Evolutionary conservation across 257 asterid species (phyloP), one percentile per base, ranked within the genome.

Genomic region (Apocynum venetum): DNA sequence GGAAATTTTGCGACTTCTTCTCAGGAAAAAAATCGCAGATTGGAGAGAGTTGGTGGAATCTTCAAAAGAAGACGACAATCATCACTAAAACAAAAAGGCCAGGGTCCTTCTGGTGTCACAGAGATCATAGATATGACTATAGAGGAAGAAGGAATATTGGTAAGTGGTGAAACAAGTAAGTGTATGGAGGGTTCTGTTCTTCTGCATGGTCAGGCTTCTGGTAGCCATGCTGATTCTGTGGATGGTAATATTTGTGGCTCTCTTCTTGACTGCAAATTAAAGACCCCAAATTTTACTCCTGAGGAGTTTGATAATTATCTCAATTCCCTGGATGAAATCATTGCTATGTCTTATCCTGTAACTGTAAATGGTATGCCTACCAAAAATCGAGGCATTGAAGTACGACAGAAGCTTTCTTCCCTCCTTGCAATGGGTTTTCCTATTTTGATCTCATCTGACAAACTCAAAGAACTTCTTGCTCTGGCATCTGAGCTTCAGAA

Each of bases 241-340:
- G 49, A 9, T 15, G 40, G 19, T 40, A 41, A 68, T 68, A 38
- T 6, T 17, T 35, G 61, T 63, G 48, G 40, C 17, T 25, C 76
- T 69, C 77, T 51, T 25, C 55, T 71, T 57, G 36, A 31, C n/a
- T 52, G 25, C 71, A 72, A 69, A 60, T 77, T 48, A 17, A 17
- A 15, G 47, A 47, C 66, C 20, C 67, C 71, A 12, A 75, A 71
- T 71, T 76, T 81, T 73, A 52, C 79, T 52, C 72, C 67, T 3
- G 86, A 84, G 72, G 88, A 85, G 31, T 84, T 84, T 6, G 86
- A 87, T 49, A 81, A 35, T 64, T 87, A 82, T 65, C 79, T 83
- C 20, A 81, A 77, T 53, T 84, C 88, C 61, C 87, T 87, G 40
- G 90, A 84, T 44, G 87, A 77, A 64, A 72, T 81, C 53, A 31